Evolutionary conservation across 2,329 filamentous ascomycete genomes (phyloP), one percentile per base, ranked within the genome.

Genomic region (Fusarium sp.): DNA sequence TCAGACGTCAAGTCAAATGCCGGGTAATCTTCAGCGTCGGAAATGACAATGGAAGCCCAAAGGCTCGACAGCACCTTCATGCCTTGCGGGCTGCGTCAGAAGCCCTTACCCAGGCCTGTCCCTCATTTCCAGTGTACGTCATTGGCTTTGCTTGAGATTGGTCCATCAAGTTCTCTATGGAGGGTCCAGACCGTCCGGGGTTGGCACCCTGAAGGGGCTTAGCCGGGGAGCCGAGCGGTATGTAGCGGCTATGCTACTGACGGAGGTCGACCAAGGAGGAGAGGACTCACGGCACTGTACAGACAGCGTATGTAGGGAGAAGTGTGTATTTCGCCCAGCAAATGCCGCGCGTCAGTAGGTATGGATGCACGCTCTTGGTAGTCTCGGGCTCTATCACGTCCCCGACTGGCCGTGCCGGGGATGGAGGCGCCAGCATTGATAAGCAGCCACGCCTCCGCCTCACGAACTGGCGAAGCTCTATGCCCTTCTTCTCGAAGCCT

Each of bases 101-200:
- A 66, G 69, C 69, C 69, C 69, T 72, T 69, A 69, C 69, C 66
- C 62, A 71, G 37, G 37, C 45, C 43, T 39, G 45, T 33, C 31
- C 57, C 58, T 58, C 56, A 62, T 67, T 64, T 62, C 68, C 63
- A 54, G 50, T 35, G 41, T 68, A 68, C 69, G 67, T 72, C 62
- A 75, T 70, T 68, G 54, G 27, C 52, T 64, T 43, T 39, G 59
- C 41, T 11, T 48, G 9, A 65, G 70, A 75, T 65, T 67, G 75
- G 69, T 67, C 72, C 62, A 59, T 22, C 50, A 72, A 76, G 73
- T 76, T 73, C 72, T 71, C 60, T 62, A 45, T 39, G 56, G 56
- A 68, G 65, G 76, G 68, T 73, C 74, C 66, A 77, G 76, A 75
- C 76, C 62, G 43, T 67, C 69, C 29, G 52, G 66, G 72, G 76